Evolutionary conservation across 495 filamentous ascomycete genomes (phyloP).

Genomic region (Aspergillus conjunctus): DNA sequence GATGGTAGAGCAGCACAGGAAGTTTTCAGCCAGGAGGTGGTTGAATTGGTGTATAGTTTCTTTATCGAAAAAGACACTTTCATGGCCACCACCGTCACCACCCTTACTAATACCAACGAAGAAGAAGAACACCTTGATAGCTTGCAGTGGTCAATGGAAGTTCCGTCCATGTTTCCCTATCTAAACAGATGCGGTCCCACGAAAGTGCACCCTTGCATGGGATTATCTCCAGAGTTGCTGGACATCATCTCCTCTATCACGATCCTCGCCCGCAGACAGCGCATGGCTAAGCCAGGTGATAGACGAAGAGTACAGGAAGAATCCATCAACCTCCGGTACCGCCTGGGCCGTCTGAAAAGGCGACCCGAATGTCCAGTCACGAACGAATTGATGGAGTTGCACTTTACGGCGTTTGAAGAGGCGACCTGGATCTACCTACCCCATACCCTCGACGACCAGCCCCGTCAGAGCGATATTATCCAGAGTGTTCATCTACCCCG

Average conservation of each 20-base stretch:
- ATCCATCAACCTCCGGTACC: neutral
- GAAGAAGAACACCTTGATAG: neutral
- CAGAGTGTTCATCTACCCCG: neutral
- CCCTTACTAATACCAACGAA: neutral
- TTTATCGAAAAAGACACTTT: slow-evolving; percentile 13
- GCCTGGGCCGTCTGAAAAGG: neutral
- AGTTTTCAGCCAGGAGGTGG: slow-evolving; percentile 2
- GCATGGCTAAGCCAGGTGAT: too few relatives aligned
- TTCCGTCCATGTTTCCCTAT: slow-evolving; percentile 4
- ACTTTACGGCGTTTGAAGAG: slow-evolving; percentile 1
- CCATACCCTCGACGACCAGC: neutral
- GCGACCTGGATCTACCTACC: slow-evolving; percentile 13
- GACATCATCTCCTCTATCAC: slow-evolving; percentile 11
- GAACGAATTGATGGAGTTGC: neutral
- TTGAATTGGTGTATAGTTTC: slow-evolving; percentile 7
- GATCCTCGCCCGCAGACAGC: too few relatives aligned
- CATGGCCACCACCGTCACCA: neutral
- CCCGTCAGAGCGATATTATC: slow-evolving; percentile 2
- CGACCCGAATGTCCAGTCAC: neutral
- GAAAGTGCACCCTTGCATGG: slow-evolving; percentile 13
- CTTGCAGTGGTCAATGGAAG: slow-evolving; percentile 1
- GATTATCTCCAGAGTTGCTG: neutral
- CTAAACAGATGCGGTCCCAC: neutral
- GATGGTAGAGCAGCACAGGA: neutral
- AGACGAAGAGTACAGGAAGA: too few relatives aligned